A percentile compares a stretch with the other conserved stretches of the same genome.
Evolutionary conservation across 345 rosid species (phyloP).

Genomic region (Melaleuca alternifolia): DNA sequence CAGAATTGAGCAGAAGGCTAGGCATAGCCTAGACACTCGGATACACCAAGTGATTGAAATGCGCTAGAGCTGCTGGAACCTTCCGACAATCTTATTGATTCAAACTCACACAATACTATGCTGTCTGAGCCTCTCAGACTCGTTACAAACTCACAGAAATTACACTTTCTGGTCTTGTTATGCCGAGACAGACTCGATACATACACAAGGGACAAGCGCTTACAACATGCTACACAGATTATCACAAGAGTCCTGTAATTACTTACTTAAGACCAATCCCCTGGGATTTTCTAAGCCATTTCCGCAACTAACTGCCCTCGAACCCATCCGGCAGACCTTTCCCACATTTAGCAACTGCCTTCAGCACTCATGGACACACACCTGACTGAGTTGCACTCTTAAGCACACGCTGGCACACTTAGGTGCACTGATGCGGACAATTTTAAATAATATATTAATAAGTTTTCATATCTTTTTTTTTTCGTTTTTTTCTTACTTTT

Average conservation of each 20-base stretch:
- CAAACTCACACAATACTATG: too few relatives aligned
- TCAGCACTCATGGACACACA: background rate
- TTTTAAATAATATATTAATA: too few relatives aligned
- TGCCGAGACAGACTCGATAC: background rate
- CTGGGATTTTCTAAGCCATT: background rate
- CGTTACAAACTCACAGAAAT: too few relatives aligned
- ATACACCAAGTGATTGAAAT: too few relatives aligned
- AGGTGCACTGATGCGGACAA: background rate
- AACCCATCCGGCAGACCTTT: background rate
- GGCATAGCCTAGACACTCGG: too few relatives aligned
- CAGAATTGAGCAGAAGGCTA: too few relatives aligned
- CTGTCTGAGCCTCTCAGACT: too few relatives aligned
- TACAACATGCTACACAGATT: background rate
- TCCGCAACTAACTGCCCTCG: background rate
- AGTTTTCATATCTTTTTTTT: too few relatives aligned
- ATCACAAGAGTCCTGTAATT: background rate
- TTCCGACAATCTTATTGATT: too few relatives aligned
- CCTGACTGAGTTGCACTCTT: background rate
- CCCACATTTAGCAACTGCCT: background rate
- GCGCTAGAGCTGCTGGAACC: too few relatives aligned
- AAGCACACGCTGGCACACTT: background rate
- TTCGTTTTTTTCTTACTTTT: too few relatives aligned
- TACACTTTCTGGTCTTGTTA: background rate
- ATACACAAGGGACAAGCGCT: background rate
- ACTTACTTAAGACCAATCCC: background rate